Base-by-base conservation (phyloP, 306 rosid species). In the Ochetophila trinervis region DNA sequence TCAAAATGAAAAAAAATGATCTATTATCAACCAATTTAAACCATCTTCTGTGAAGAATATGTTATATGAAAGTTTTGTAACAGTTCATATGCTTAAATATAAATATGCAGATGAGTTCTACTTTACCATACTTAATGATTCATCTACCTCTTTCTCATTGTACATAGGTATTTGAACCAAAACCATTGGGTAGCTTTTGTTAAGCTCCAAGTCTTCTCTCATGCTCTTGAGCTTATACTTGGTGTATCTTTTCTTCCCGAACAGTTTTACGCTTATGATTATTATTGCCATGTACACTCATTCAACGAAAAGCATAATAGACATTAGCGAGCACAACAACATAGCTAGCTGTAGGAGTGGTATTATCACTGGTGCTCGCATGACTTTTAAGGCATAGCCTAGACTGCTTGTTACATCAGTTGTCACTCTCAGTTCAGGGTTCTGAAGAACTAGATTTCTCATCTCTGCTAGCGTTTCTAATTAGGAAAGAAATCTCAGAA, bases 131-230 rank as follows among this genome's bases (percentile, higher is more conserved):
- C 11, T 2, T 40, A 40, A 40, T 12, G 12, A 9, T 40, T 40
- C 12, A 11, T 11, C 44, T 75, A 84, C 86, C 89, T 84, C 89
- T 79, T 79, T 84, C 80, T 84, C 89, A 23, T 84, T 80, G 60
- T 53, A 84, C 89, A 81, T 81, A 7, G 86, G 89, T 58, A 81
- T 84, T 72, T 84, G 86, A 78, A 84, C 69, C 76, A 84, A 63
- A 62, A 84, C 86, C 71, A 19, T 54, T 16, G 89, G 86, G 61
- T 69, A 73, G 77, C 36, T 69, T 63, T 70, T 65, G 78, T 45
- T 73, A 73, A 73, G 71, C 79, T 81, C 80, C 37, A 77, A 58
- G 60, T 62, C 73, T 59, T 75, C 78, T 70, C 69, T 80, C 69
- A 76, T 52, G 57, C 70, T 74, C 15, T 81, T 80, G 77, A 78